Conservation (phyloP, 495 filamentous ascomycete species). For the Xylaria curta region DNA sequence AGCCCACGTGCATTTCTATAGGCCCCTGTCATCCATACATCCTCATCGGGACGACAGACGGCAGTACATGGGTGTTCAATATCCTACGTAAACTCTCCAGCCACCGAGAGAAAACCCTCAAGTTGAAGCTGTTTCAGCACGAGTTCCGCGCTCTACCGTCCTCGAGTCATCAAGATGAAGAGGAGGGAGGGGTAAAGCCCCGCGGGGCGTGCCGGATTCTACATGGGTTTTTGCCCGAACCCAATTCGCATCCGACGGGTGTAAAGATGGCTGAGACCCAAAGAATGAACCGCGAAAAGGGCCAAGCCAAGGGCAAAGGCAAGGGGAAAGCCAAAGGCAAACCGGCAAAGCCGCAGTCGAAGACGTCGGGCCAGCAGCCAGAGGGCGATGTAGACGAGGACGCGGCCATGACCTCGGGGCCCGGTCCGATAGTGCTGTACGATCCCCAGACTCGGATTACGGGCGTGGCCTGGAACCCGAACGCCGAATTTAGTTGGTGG, state of each 20-base stretch:
- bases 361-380: conserved; percentile 50
- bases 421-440: conserved; percentile 48
- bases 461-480: conserved; percentile 55
- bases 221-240: conserved; percentile 54
- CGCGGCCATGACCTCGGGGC: conserved; percentile 40
- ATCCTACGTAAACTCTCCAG: conserved; percentile 53
- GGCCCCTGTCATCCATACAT: conserved; percentile 53
- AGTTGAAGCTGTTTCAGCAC: conserved; percentile 55
- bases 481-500: conserved; percentile 56
- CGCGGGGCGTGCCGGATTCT: conserved; percentile 67
- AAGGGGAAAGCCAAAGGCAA: conserved; percentile 62
- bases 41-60: conserved; percentile 52
- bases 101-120: conserved; percentile 50
- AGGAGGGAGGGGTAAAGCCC: conserved; percentile 49
- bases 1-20: conserved; percentile 50
- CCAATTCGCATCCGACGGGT: conserved; percentile 68
- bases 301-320: conserved; percentile 56
- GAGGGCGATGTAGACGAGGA: conserved; percentile 33
- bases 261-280: conserved; percentile 65
- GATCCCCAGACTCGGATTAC: conserved; percentile 55
- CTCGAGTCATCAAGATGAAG: conserved; percentile 20
- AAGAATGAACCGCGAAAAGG: conserved; percentile 50
- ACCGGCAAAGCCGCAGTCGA: conserved; percentile 19
- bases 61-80: conserved; percentile 53
- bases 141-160: conserved; percentile 42